These are phyloP conservation scores for Phytopythium oedochilum DNA, from an alignment of 352 stramenopile genomes.

Conservation along the genomic window DNA sequence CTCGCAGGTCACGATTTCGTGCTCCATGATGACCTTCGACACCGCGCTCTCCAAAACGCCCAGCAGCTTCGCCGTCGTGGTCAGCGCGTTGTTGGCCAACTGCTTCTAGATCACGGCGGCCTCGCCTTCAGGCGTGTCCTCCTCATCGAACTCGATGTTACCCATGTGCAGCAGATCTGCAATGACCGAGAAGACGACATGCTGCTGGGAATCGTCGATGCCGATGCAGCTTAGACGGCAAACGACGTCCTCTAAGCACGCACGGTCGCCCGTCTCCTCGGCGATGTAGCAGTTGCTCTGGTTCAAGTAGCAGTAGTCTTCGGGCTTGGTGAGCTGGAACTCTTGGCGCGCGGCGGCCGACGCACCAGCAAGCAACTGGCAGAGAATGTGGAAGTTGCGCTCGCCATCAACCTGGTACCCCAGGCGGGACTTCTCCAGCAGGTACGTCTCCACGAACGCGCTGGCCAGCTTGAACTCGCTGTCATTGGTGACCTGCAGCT, in stretches of 20 bases:
- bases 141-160: conserved; percentile 94
- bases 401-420: conserved; percentile 89
- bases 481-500: conserved; percentile 91
- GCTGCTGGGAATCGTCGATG: conserved; percentile 61
- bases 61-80: conserved; percentile 50
- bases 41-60: conserved; percentile 63
- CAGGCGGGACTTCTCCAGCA: conserved; percentile 86
- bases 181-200: conserved; percentile 90
- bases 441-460: conserved; percentile 86
- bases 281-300: conserved; percentile 92
- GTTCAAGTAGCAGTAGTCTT: conserved; percentile 94
- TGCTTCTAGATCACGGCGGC: conserved; percentile 70
- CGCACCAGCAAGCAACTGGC: conserved; percentile 84
- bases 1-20: conserved; percentile 80
- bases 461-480: conserved; percentile 81
- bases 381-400: conserved; percentile 96
- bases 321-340: conserved; percentile 63
- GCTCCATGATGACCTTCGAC: conserved; percentile 79
- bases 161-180: conserved; percentile 94
- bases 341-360: conserved; percentile 41
- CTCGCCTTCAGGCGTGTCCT: conserved; percentile 79
- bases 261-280: conserved; percentile 89
- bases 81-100: conserved; percentile 55
- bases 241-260: conserved; percentile 74
- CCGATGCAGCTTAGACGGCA: conserved; percentile 70